These are phyloP conservation scores for Mycoemilia scoparia DNA, from an alignment of 192 early-diverging fungal genomes.

Conservation along the genomic window DNA sequence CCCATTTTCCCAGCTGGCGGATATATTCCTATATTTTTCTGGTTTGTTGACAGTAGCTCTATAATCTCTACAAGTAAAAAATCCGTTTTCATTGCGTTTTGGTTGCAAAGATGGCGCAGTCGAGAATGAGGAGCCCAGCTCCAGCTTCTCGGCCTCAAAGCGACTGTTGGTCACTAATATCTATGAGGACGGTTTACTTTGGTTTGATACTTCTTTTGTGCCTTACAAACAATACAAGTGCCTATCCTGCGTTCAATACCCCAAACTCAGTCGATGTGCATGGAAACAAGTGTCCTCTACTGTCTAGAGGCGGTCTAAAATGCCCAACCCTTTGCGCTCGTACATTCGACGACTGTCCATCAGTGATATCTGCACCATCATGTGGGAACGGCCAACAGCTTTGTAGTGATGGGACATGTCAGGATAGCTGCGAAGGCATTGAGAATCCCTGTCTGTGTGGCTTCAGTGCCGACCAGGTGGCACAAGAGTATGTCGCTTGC, in stretches of 20 bases:
- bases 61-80: no score
- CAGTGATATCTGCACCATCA: slow-evolving; percentile 9
- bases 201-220: not conserved
- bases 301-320: slow-evolving; percentile 16
- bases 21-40: no score
- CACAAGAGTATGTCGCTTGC: slow-evolving; percentile 27
- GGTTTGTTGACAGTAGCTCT: no score
- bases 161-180: no score
- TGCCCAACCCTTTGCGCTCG: slow-evolving; percentile 39
- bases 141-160: no score
- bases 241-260: not conserved
- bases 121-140: no score
- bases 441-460: slow-evolving; percentile 36
- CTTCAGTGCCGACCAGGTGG: slow-evolving; percentile 3
- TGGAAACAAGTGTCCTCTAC: slow-evolving; percentile 31
- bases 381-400: slow-evolving; percentile 24
- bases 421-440: slow-evolving; percentile 17
- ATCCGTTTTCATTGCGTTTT: no score
- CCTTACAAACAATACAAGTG: not conserved
- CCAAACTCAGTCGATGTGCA: slow-evolving; percentile 31
- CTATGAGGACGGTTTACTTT: no score
- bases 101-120: no score
- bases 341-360: slow-evolving; percentile 27
- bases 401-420: slow-evolving; percentile 38
- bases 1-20: no score